phyloP scores from a whole-genome alignment of 331 rosid genomes.

The Cucumis variabilis region DNA sequence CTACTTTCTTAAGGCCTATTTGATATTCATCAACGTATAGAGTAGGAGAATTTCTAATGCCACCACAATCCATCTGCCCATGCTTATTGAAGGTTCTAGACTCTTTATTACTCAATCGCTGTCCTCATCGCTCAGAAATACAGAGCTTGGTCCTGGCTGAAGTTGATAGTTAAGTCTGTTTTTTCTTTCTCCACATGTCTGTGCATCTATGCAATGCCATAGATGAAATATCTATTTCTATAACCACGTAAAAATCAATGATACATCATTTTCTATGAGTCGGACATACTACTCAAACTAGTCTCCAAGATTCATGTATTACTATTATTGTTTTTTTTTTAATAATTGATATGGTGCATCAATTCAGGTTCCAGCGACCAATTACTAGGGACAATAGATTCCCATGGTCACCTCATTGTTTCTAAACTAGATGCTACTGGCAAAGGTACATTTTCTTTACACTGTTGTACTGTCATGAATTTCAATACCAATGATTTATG shows the following conservation, averaged over 20 bases:
- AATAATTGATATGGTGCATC: conserved; percentile 19
- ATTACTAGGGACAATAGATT: conserved; percentile 88
- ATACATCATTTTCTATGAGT: background rate
- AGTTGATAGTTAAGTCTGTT: conserved; percentile 57
- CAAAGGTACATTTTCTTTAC: conserved; percentile 51
- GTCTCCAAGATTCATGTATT: conserved; percentile 8
- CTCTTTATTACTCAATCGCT: conserved; percentile 61
- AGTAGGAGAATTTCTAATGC: background rate
- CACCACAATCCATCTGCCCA: background rate
- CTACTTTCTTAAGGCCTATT: background rate
- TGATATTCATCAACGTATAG: background rate
- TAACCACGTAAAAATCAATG: background rate
- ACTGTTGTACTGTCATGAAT: background rate
- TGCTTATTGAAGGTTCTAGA: conserved; percentile 53
- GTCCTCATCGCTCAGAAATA: conserved; percentile 94
- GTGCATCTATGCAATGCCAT: background rate
- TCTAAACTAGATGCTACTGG: conserved; percentile 75
- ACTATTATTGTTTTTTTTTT: background rate
- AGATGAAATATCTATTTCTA: background rate
- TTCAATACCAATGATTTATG: background rate
- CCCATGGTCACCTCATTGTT: conserved; percentile 86
- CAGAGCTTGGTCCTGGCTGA: conserved; percentile 83
- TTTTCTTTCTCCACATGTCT: conserved; percentile 16
- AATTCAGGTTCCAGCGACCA: conserved; percentile 64
- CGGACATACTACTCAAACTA: background rate